Percentiles rank a stretch among this genome's conserved stretches.
phyloP scores from a whole-genome alignment of 192 early-diverging fungal species.

The Podila epicladia region DNA sequence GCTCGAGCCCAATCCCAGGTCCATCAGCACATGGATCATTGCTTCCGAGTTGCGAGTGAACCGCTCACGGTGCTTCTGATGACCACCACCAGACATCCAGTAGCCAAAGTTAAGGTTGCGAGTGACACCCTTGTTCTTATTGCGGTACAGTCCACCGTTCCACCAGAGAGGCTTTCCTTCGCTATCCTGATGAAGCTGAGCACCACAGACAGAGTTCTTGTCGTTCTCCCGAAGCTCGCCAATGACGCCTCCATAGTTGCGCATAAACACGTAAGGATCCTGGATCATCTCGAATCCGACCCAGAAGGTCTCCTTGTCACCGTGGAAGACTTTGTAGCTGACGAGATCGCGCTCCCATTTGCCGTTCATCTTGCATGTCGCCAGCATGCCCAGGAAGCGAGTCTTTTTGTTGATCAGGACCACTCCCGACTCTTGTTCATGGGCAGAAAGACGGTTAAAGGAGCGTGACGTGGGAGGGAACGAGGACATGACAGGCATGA shows the following conservation, averaged over 20 bases:
- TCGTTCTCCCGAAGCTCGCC: slow-evolving; percentile 55
- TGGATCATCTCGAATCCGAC: slow-evolving; percentile 67
- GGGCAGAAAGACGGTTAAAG: slow-evolving; percentile 47
- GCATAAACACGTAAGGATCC: slow-evolving; percentile 61
- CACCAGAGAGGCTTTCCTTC: slow-evolving; percentile 56
- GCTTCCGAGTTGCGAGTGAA: slow-evolving; percentile 8
- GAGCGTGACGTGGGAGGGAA: slow-evolving; percentile 51
- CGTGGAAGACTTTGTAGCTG: slow-evolving; percentile 58
- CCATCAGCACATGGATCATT: slow-evolving; percentile 19
- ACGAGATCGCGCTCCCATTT: slow-evolving; percentile 57
- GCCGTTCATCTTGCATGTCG: slow-evolving; percentile 64
- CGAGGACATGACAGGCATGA: slow-evolving; percentile 53
- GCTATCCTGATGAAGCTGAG: slow-evolving; percentile 54
- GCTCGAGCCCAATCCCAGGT: slow-evolving; percentile 12
- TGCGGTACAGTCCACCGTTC: slow-evolving; percentile 59
- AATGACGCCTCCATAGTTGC: slow-evolving; percentile 60
- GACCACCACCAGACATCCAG: slow-evolving; percentile 49
- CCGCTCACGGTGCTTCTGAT: slow-evolving; percentile 31
- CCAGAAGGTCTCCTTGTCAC: slow-evolving; percentile 82
- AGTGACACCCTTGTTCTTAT: slow-evolving; percentile 54
- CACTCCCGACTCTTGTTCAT: slow-evolving; percentile 74
- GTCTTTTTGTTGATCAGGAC: slow-evolving; percentile 63
- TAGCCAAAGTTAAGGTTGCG: slow-evolving; percentile 52
- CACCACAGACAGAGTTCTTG: slow-evolving; percentile 52
- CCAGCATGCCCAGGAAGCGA: slow-evolving; percentile 60